Conservation (phyloP, 176 grass and related monocot species). For the Luzula sylvatica region DNA sequence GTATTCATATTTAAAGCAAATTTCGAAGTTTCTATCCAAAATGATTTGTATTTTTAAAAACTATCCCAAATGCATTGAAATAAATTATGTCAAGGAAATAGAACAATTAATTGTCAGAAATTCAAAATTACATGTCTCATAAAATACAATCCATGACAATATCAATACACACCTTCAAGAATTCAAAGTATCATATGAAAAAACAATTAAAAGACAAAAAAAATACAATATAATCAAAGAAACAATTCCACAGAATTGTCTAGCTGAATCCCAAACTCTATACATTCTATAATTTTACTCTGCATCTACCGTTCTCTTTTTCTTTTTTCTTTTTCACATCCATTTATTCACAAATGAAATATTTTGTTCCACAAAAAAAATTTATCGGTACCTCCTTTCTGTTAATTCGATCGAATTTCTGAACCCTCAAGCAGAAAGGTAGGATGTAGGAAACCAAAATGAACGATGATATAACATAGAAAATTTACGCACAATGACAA, state of each 20-base stretch:
- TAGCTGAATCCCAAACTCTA: conserved; percentile 20
- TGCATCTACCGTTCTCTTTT: conserved; percentile 15
- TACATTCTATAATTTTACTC: conserved; percentile 24
- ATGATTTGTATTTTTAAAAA: too few relatives aligned
- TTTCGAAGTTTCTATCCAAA: too few relatives aligned
- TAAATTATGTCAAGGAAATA: background rate
- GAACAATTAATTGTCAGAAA: conserved; percentile 3
- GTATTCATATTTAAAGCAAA: too few relatives aligned
- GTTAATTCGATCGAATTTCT: background rate
- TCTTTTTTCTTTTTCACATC: conserved; percentile 11
- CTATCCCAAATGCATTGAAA: too few relatives aligned
- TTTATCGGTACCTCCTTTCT: background rate
- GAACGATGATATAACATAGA: background rate
- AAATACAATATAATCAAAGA: background rate
- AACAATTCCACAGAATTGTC: conserved; percentile 23
- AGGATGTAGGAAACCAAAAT: conserved; percentile 1
- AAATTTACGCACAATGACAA: conserved; percentile 1
- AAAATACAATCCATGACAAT: conserved; percentile 13
- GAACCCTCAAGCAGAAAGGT: conserved; percentile 1
- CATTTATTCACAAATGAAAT: conserved; percentile 29
- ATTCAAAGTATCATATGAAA: conserved; percentile 11
- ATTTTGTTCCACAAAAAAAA: conserved; percentile 19
- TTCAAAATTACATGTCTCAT: background rate
- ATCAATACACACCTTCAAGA: conserved; percentile 6
- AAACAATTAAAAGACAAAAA: background rate